A percentile compares a stretch with the other conserved stretches of the same genome.
phyloP scores from a whole-genome alignment of 2,329 filamentous ascomycete genomes.

The Amylocarpus encephaloides region DNA sequence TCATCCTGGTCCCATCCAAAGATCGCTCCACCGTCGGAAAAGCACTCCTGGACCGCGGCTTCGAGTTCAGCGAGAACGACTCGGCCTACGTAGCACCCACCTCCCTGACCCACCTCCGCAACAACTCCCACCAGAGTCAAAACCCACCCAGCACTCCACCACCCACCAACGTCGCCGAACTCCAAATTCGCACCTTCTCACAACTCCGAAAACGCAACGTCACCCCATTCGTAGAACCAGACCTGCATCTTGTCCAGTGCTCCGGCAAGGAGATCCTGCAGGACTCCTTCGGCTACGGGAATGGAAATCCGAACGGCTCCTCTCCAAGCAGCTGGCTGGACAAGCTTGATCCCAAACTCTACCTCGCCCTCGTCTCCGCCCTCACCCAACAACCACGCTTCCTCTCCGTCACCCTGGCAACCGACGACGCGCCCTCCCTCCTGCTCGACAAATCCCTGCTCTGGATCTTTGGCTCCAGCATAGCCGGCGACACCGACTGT shows the following conservation, averaged over 20 bases:
- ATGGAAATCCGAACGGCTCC: background rate
- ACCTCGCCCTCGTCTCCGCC: conserved; percentile 56
- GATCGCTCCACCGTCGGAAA: conserved; percentile 68
- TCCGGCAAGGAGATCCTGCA: conserved; percentile 49
- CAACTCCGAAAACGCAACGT: conserved; percentile 75
- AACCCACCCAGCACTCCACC: conserved; percentile 63
- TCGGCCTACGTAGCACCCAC: conserved; percentile 57
- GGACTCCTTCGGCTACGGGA: conserved; percentile 31
- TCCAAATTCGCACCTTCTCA: conserved; percentile 76
- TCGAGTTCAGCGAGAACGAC: conserved; percentile 71
- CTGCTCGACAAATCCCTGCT: conserved; percentile 65
- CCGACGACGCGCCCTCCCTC: conserved; percentile 67
- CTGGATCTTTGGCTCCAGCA: conserved; percentile 59
- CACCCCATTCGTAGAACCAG: conserved; percentile 61
- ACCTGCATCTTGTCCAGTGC: conserved; percentile 72
- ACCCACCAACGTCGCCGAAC: conserved; percentile 68
- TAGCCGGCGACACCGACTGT: conserved; percentile 69
- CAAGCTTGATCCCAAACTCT: conserved; percentile 56
- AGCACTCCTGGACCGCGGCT: conserved; percentile 72
- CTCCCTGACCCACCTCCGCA: conserved; percentile 28
- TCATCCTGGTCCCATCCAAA: conserved; percentile 80
- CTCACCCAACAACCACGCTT: conserved; percentile 59
- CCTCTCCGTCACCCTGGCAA: conserved; percentile 66
- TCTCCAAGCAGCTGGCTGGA: conserved; percentile 46
- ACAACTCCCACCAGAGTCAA: conserved; percentile 32